Evolutionary conservation across 2,329 filamentous ascomycete species (phyloP), one percentile per base, ranked within the genome.

Genomic region (Penicillium sp.): DNA sequence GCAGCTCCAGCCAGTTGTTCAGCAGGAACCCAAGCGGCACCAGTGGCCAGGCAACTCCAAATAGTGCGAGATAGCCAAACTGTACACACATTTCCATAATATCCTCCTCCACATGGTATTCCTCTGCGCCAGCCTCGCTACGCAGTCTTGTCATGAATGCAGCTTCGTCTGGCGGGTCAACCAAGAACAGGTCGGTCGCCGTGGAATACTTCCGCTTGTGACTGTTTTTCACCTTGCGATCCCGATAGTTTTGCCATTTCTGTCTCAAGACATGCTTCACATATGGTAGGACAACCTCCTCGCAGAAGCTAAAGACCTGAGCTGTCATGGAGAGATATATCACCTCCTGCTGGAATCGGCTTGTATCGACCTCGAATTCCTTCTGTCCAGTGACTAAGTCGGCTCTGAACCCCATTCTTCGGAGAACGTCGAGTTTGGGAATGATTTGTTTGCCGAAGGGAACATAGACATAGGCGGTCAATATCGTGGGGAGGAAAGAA

Each of bases 281-380:
- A 63, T 90, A 91, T 0, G 94, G 94, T 1, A 97, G 84, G 35
- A 97, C 78, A 5, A 91, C 84, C 72, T 99, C 94, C 58, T 93
- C 86, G 12, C 83, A 86, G 51, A 97, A 88, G 69, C 89, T 94
- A 65, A 99, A 88, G 36, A 97, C 83, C 69, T 97, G 93, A 0
- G 91, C 93, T 0, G 93, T 97, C 31, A 97, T 90, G 0, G 93
- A 96, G 60, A 96, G 94, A 76, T 96, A 97, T 60, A 97, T 94
- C 71, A 97, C 90, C 72, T 97, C 93, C 64, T 91, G 89, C 65
- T 88, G 89, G 35, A 97, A 84, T 16, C 94, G 83, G 61, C 87
- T 82, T 0, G 91, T 88, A 68, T 97, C 91, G 74, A 97, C 89
- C 50, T 86, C 80, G 72, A 97, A 96, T 25, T 83, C 80, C 5